A percentile compares a stretch with the other conserved stretches of the same genome.
Evolutionary conservation across 2,329 filamentous ascomycete genomes (phyloP).

Genomic region (Aspergillus melleus): DNA sequence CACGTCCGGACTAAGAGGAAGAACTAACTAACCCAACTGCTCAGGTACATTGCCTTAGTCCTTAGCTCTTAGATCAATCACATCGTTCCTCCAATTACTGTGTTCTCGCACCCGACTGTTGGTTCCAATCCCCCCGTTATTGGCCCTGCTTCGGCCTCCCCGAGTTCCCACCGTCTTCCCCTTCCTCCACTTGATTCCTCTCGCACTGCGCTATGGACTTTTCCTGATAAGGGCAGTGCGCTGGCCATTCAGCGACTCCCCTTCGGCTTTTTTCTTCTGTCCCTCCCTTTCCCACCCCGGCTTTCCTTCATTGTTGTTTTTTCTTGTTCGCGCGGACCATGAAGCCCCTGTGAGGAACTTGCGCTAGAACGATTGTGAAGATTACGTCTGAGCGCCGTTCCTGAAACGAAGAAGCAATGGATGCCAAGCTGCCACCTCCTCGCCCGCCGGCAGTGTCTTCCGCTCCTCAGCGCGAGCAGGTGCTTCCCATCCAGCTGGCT

Average conservation of each 20-base stretch:
- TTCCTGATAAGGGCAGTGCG: slow-evolving; percentile 29
- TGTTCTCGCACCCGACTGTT: slow-evolving; percentile 3
- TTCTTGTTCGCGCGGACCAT: neutral
- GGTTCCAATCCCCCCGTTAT: neutral
- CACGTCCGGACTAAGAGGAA: no score
- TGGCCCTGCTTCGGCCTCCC: slow-evolving; percentile 5
- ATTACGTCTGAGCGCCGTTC: slow-evolving; percentile 16
- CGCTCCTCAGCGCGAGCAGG: neutral
- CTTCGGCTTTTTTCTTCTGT: slow-evolving; percentile 12
- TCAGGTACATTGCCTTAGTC: neutral
- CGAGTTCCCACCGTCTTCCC: slow-evolving; percentile 11
- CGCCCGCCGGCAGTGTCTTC: slow-evolving; percentile 14
- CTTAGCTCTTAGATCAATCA: neutral
- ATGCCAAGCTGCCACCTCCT: slow-evolving; percentile 29
- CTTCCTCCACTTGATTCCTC: slow-evolving; percentile 1
- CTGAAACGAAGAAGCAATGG: slow-evolving; percentile 26
- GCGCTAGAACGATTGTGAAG: slow-evolving; percentile 1
- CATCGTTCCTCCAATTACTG: neutral
- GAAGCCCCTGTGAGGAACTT: slow-evolving; percentile 5
- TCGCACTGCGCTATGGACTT: slow-evolving; percentile 20
- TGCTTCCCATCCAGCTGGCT: neutral
- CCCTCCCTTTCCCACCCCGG: slow-evolving; percentile 17
- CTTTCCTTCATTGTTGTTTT: slow-evolving; percentile 4
- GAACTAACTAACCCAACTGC: neutral
- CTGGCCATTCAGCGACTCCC: slow-evolving; percentile 28